Evolutionary conservation across 2,329 filamentous ascomycete species (phyloP).

Genomic region (Westerdykella ornata): DNA sequence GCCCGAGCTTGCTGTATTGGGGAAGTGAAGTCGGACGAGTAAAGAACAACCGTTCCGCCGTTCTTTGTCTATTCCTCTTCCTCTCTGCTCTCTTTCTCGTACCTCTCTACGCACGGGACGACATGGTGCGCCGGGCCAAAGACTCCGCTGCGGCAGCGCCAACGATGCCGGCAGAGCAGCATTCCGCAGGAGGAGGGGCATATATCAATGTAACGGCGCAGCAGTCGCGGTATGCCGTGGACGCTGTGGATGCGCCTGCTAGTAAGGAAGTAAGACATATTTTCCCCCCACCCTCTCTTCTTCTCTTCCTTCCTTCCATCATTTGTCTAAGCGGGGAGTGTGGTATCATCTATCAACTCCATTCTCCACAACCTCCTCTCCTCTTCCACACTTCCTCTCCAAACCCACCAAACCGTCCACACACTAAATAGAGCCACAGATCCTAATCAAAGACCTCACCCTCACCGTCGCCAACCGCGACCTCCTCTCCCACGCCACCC

Average conservation of each 20-base stretch:
- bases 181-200: constrained; percentile 18
- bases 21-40: no score
- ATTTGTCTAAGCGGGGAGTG: no score
- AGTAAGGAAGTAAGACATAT: constrained; percentile 28
- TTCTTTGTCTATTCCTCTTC: no score
- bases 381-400: neutral
- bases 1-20: no score
- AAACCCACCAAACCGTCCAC: neutral
- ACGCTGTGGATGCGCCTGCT: constrained; percentile 34
- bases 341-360: neutral
- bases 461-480: constrained; percentile 60
- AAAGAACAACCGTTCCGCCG: no score
- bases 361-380: no score
- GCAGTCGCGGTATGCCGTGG: constrained; percentile 35
- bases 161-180: constrained; percentile 10
- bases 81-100: no score
- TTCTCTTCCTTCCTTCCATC: neutral
- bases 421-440: constrained; percentile 16
- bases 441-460: constrained; percentile 59
- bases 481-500: constrained; percentile 61
- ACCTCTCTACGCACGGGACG: no score
- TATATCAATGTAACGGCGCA: constrained; percentile 34
- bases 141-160: constrained; percentile 6
- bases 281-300: neutral
- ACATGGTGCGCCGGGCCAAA: constrained; percentile 29